phyloP scores from a whole-genome alignment of 371 early-diverging fungal species.

The Capillidium heterosporum region DNA sequence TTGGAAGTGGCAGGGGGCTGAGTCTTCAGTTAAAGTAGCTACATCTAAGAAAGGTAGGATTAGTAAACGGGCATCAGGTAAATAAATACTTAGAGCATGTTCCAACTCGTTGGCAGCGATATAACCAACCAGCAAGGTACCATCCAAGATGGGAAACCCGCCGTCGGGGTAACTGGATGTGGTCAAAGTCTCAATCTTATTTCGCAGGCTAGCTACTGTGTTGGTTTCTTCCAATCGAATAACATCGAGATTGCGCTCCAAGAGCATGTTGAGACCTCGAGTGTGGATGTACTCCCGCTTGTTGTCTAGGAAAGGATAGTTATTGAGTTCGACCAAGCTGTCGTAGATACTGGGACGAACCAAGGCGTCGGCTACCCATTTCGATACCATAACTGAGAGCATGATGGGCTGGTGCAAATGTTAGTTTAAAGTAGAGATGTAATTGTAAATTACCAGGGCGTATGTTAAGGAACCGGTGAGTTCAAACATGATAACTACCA shows the following conservation, averaged over 20 bases:
- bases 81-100: constrained; percentile 35
- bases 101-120: constrained; percentile 63
- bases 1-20: neutral
- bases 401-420: constrained; percentile 29
- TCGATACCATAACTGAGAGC: constrained; percentile 52
- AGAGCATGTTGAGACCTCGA: constrained; percentile 23
- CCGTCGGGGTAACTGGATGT: constrained; percentile 44
- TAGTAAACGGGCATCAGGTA: neutral
- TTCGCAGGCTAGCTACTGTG: constrained; percentile 30
- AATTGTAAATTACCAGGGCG: constrained; percentile 17
- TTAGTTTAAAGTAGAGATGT: neutral
- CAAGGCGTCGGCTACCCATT: constrained; percentile 48
- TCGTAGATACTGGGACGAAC: constrained; percentile 45
- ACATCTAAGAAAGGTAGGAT: neutral
- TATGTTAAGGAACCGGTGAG: constrained; percentile 76
- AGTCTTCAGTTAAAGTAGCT: neutral
- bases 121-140: constrained; percentile 57
- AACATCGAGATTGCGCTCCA: constrained; percentile 24
- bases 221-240: constrained; percentile 39
- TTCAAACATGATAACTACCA: constrained; percentile 47
- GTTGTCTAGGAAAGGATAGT: constrained; percentile 48
- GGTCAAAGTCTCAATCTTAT: constrained; percentile 24
- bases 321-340: constrained; percentile 37
- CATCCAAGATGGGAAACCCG: constrained; percentile 74
- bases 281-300: constrained; percentile 35